Conservation (phyloP, 495 filamentous ascomycete species). For the Cercophora newfieldiana region DNA sequence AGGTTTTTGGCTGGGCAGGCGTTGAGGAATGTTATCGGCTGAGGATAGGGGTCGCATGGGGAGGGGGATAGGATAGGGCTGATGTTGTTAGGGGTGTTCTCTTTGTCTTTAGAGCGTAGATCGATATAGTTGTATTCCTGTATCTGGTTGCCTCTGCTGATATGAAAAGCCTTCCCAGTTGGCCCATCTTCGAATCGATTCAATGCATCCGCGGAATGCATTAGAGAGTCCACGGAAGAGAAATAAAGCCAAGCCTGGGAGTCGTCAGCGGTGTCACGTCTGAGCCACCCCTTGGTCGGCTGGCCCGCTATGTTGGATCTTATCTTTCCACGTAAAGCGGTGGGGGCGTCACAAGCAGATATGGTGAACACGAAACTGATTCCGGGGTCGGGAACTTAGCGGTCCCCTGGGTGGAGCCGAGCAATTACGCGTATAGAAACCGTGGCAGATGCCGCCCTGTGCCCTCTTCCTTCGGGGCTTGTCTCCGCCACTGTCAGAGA, state of each 20-base stretch:
- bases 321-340: neutral
- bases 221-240: too few relatives aligned
- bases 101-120: neutral
- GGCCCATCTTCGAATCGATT: too few relatives aligned
- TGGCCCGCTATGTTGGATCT: too few relatives aligned
- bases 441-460: neutral
- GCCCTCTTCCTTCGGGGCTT: neutral
- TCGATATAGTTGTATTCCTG: too few relatives aligned
- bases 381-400: neutral
- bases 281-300: neutral
- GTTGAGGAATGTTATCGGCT: constrained; percentile 50
- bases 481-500: neutral
- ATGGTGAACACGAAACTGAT: neutral
- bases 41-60: neutral
- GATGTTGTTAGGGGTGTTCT: neutral
- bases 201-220: neutral
- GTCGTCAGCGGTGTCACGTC: neutral
- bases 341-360: neutral
- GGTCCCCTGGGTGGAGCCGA: neutral
- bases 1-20: constrained; percentile 53
- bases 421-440: neutral
- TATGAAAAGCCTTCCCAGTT: too few relatives aligned
- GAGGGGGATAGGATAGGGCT: neutral
- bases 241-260: neutral
- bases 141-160: too few relatives aligned